These are phyloP conservation scores for Lupinus albus DNA, from an alignment of 306 rosid genomes.

Conservation along the genomic window DNA sequence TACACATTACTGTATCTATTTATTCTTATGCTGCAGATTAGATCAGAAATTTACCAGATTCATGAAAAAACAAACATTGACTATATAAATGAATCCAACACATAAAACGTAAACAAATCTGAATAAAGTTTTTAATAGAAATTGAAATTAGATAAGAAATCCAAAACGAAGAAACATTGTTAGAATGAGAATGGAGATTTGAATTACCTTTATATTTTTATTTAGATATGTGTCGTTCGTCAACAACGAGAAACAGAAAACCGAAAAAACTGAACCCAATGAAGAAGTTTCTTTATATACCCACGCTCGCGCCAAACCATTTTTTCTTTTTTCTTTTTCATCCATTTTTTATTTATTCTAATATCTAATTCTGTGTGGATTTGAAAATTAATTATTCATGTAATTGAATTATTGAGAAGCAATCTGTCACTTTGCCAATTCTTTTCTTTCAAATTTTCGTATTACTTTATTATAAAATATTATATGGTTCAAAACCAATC, in stretches of 20 bases:
- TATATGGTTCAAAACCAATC: too few relatives aligned
- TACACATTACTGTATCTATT: constrained; percentile 12
- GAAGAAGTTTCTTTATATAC: constrained; percentile 30
- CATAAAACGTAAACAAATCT: constrained; percentile 47
- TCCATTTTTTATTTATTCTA: neutral
- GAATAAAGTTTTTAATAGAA: constrained; percentile 11
- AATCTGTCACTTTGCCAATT: neutral
- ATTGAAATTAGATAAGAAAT: constrained; percentile 28
- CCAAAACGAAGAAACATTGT: constrained; percentile 10
- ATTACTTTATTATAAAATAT: too few relatives aligned
- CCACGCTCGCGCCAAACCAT: constrained; percentile 38
- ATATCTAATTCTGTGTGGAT: too few relatives aligned
- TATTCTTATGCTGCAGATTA: neutral
- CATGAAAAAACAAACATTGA: constrained; percentile 20
- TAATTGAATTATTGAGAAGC: too few relatives aligned
- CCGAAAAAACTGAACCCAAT: constrained; percentile 6
- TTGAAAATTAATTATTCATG: too few relatives aligned
- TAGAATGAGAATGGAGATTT: neutral
- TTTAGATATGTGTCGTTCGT: constrained; percentile 2
- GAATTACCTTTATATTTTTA: too few relatives aligned
- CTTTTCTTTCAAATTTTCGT: neutral
- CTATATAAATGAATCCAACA: constrained; percentile 24
- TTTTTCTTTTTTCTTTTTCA: neutral
- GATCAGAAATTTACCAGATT: constrained; percentile 34
- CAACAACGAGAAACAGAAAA: constrained; percentile 29